phyloP scores from a whole-genome alignment of 352 stramenopile species.

The Stephanocyclus meneghinianus region DNA sequence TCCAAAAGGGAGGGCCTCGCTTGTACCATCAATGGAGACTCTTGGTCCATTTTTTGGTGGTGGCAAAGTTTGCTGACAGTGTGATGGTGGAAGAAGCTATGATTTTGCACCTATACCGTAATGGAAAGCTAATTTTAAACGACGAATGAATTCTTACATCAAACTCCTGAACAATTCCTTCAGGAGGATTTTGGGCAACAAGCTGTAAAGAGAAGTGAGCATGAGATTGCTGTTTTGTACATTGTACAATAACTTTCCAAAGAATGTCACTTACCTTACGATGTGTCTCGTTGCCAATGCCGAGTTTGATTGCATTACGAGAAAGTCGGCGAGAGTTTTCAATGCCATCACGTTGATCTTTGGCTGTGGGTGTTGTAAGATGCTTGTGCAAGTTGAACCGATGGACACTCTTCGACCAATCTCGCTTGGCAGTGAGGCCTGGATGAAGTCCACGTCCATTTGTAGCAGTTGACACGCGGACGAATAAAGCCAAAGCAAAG shows the following conservation, averaged over 20 bases:
- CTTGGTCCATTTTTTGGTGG: neutral
- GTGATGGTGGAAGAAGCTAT: too few species aligned
- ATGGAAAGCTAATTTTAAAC: too few species aligned
- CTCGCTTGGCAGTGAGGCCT: neutral
- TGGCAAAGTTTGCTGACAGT: neutral
- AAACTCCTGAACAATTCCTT: too few species aligned
- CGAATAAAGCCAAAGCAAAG: too few species aligned
- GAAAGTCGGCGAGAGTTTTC: conserved; percentile 5
- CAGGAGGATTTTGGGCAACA: neutral
- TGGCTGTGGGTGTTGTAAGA: neutral
- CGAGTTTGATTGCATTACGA: conserved; percentile 3
- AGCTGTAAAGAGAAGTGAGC: neutral
- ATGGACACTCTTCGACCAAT: neutral
- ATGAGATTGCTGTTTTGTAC: neutral
- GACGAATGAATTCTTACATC: too few species aligned
- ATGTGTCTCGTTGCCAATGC: neutral
- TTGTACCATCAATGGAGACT: neutral
- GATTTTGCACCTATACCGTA: too few species aligned
- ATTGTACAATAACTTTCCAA: neutral
- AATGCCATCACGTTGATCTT: neutral
- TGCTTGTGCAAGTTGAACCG: conserved; percentile 1
- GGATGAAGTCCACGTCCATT: neutral
- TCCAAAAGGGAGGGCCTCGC: neutral
- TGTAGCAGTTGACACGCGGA: neutral
- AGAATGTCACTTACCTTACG: neutral